Evolutionary conservation across 805 yeast genomes (phyloP), one percentile per base, ranked within the genome.

Genomic region (Torulaspora quercuum): DNA sequence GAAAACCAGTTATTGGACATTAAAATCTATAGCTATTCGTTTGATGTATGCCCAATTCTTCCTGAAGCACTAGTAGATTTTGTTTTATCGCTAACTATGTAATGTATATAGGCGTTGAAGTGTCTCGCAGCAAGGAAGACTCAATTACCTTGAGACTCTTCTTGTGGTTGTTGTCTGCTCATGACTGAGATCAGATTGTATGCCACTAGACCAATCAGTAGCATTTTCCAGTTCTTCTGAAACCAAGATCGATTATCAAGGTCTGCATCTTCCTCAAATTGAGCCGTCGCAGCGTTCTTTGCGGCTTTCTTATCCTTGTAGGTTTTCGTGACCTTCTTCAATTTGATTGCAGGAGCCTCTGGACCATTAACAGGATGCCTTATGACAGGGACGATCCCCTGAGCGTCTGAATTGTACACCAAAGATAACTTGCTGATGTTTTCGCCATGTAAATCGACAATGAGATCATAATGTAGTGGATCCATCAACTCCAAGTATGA

Each of bases 201-300:
- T 2, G 53, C 23, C 1, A 57, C 39, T 5, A 56, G 27, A 5
- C 61, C 62, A 14, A 59, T 33, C 8, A 53, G 37, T 2, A 59
- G 18, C 35, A 41, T 38, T 37, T 52, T 57, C 64, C 64, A 59
- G 41, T 57, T 57, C 35, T 55, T 53, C 31, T 50, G 54, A 13
- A 57, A 22, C 52, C 57, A 59, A 1, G 55, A 32, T 16, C 39
- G 41, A 7, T 32, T 35, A 12, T 48, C 54, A 5, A 17, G 33
- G 2, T 44, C 53, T 3, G 35, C 47, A n/a, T 45, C 54, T 25
- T 46, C 52, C 31, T 45, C 44, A 24, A 47, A 45, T 25, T 50
- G 53, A 4, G 49, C 51, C 9, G 49, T 41, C 7, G 45, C 35
- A 10, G 39, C 48, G 18, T 41, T 35, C 6, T 39, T 27, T 8